These are phyloP conservation scores for Ceratocystis cacaofunesta DNA, from an alignment of 2,329 filamentous ascomycete genomes.

Conservation along the genomic window DNA sequence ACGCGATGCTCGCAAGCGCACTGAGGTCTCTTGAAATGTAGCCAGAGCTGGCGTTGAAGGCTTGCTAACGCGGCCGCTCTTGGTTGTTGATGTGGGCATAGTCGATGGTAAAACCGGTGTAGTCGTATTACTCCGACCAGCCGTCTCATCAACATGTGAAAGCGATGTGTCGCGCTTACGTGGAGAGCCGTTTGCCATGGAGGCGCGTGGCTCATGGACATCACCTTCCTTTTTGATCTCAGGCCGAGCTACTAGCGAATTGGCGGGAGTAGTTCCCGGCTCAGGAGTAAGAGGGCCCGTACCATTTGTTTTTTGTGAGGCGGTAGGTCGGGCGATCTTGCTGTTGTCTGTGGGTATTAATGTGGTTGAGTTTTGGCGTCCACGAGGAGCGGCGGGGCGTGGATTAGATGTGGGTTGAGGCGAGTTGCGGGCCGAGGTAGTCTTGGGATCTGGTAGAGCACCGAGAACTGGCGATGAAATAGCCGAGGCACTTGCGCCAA, in stretches of 20 bases:
- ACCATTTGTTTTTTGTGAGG: conserved; percentile 47
- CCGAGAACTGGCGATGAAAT: conserved; percentile 63
- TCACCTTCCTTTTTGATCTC: conserved; percentile 33
- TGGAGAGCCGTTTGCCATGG: conserved; percentile 7
- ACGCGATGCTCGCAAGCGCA: conserved; percentile 38
- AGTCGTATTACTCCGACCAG: conserved; percentile 19
- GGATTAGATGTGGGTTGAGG: conserved; percentile 26
- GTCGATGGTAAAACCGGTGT: conserved; percentile 31
- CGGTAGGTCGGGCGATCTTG: conserved; percentile 41
- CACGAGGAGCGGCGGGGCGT: conserved; percentile 53
- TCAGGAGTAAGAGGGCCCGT: conserved; percentile 29
- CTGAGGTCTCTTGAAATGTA: conserved; percentile 39
- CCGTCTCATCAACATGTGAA: conserved; percentile 6
- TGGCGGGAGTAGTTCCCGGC: conserved; percentile 24
- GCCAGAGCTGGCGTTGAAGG: conserved; percentile 48
- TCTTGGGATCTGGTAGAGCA: conserved; percentile 47
- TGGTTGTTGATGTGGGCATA: conserved; percentile 40
- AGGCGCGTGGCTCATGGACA: conserved; percentile 23
- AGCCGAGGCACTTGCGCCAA: conserved; percentile 47
- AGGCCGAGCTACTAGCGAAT: conserved; percentile 12
- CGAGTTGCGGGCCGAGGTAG: conserved; percentile 22
- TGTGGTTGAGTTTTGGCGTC: conserved; percentile 59
- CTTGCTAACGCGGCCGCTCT: conserved; percentile 51
- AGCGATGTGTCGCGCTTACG: conserved; percentile 13
- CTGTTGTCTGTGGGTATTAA: conserved; percentile 36